These are phyloP conservation scores for Symbiodinium natans DNA, from an alignment of 73 alveolate genomes.

Conservation along the genomic window DNA sequence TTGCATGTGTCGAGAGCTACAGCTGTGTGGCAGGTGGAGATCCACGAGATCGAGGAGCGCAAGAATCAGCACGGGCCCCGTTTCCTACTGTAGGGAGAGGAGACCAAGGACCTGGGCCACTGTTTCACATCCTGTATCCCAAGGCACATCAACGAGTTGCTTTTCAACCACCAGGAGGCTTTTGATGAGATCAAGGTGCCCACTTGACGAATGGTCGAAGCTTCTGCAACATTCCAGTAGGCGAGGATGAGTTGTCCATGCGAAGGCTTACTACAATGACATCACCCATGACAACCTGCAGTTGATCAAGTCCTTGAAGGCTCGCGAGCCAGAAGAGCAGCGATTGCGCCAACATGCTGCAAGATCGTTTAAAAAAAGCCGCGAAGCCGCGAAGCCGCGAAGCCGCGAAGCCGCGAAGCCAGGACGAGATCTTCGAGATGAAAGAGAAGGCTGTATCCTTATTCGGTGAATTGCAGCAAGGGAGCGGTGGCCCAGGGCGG, in stretches of 20 bases:
- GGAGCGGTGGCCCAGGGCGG: constrained; percentile 89
- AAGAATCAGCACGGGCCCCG: constrained; percentile 94
- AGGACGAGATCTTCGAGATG: constrained; percentile 95
- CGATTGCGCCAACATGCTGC: too few relatives aligned
- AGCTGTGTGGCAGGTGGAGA: constrained; percentile 95
- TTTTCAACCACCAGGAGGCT: constrained; percentile 97
- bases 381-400: too few relatives aligned
- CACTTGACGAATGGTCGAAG: background rate
- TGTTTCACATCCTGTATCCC: background rate
- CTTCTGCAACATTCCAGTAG: too few relatives aligned
- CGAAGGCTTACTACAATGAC: constrained; percentile 97
- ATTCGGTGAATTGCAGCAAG: constrained; percentile 52
- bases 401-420: too few relatives aligned
- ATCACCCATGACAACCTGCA: constrained; percentile 98
- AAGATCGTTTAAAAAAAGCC: too few relatives aligned
- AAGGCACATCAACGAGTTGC: constrained; percentile 97
- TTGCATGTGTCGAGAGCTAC: background rate
- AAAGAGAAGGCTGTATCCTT: constrained; percentile 59
- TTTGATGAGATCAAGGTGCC: constrained; percentile 97
- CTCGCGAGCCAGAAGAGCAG: background rate
- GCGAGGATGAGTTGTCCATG: background rate
- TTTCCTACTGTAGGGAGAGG: background rate
- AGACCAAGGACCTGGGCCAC: background rate
- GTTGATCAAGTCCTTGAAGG: constrained; percentile 96
- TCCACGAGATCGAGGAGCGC: constrained; percentile 98